phyloP scores from a whole-genome alignment of 345 rosid species.

The Litchi chinensis region DNA sequence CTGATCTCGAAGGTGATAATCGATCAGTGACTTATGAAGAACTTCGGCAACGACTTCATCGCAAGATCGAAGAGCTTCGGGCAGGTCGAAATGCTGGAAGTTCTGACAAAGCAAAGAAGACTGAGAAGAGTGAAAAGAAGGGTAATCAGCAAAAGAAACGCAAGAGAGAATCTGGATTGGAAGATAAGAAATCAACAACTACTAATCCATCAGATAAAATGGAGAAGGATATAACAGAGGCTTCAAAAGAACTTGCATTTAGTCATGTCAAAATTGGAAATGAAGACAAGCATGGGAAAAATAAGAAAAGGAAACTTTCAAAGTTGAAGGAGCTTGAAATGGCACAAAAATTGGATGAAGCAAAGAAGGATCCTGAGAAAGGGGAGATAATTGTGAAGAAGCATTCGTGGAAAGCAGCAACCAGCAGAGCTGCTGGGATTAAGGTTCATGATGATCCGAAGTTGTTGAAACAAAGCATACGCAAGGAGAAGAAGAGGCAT shows the following conservation, averaged over 20 bases:
- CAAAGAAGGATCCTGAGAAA: conserved; percentile 77
- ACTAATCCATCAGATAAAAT: conserved; percentile 40
- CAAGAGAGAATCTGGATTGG: conserved; percentile 54
- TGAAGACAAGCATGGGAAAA: conserved; percentile 55
- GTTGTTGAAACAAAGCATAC: conserved; percentile 72
- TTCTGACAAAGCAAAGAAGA: conserved; percentile 28
- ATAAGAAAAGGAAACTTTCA: conserved; percentile 59
- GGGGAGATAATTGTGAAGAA: conserved; percentile 61
- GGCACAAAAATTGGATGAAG: conserved; percentile 62
- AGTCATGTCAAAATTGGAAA: conserved; percentile 71
- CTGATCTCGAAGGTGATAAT: conserved; percentile 43
- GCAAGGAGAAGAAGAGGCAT: conserved; percentile 69
- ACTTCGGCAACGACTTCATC: conserved; percentile 63
- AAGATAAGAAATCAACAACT: conserved; percentile 32
- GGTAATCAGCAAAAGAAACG: conserved; percentile 51
- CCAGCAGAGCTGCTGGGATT: conserved; percentile 73
- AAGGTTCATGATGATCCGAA: conserved; percentile 88
- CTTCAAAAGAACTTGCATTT: conserved; percentile 72
- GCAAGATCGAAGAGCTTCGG: conserved; percentile 70
- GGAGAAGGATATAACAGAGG: conserved; percentile 66
- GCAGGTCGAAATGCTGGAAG: conserved; percentile 48
- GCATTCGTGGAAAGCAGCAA: conserved; percentile 76
- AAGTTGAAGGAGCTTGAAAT: conserved; percentile 70
- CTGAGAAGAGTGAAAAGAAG: conserved; percentile 33
- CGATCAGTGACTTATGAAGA: conserved; percentile 71